Evolutionary conservation across 73 alveolate genomes (phyloP).

Genomic region (Diophrys sp.): DNA sequence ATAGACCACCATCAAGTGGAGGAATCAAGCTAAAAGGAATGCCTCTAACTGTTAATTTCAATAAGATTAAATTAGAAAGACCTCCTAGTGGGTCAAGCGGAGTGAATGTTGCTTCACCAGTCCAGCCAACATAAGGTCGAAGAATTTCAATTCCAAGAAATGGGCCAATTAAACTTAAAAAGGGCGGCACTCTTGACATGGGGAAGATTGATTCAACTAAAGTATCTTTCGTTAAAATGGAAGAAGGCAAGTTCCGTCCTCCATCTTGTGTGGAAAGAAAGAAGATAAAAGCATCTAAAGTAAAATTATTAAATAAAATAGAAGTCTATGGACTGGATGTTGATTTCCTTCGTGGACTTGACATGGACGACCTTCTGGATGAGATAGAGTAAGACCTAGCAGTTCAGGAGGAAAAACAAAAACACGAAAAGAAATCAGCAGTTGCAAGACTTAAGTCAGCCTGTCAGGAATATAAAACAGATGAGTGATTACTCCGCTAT

Average conservation of each 20-base stretch:
- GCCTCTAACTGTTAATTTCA: too few species aligned
- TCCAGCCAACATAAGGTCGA: too few species aligned
- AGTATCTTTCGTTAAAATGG: background rate
- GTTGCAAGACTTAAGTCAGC: background rate
- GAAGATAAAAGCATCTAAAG: background rate
- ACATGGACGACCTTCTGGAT: conserved; percentile 7
- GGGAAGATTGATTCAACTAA: background rate
- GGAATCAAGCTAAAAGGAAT: too few species aligned
- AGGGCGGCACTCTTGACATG: background rate
- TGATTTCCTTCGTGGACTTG: conserved; percentile 32
- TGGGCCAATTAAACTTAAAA: background rate
- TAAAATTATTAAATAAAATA: background rate
- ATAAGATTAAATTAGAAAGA: too few species aligned
- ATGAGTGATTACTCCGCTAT: background rate
- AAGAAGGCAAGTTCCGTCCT: background rate
- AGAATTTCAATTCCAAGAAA: background rate
- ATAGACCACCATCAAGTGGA: too few species aligned
- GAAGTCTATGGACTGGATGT: conserved; percentile 45
- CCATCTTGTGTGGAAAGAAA: background rate
- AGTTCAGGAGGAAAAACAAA: background rate
- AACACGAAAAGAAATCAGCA: background rate
- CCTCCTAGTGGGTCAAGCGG: too few species aligned
- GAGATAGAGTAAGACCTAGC: background rate
- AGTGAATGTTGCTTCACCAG: too few species aligned
- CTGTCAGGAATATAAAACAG: background rate